Conservation (phyloP, 768 basidiomycete genomes). For the Suillus cothurnatus region DNA sequence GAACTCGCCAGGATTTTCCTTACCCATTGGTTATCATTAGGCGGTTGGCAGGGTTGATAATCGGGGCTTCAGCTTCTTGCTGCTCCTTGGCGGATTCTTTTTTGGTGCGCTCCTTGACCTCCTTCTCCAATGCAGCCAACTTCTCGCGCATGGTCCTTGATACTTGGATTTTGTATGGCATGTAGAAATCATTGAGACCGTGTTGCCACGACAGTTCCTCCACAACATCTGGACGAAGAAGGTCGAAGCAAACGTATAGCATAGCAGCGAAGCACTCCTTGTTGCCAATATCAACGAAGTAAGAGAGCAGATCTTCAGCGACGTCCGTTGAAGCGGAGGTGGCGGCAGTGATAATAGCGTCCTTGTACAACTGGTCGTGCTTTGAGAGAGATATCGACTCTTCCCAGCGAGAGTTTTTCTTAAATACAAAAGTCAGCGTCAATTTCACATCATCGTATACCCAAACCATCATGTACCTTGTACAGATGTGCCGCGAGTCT, state of each 20-base stretch:
- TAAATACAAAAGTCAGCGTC: background rate
- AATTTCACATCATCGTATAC: background rate
- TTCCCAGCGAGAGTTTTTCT: constrained; percentile 97
- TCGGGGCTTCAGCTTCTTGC: constrained; percentile 81
- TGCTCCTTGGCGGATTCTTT: constrained; percentile 90
- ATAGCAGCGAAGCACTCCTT: constrained; percentile 95
- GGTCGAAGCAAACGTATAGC: constrained; percentile 92
- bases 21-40: constrained; percentile 71
- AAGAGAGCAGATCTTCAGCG: constrained; percentile 91
- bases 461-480: constrained; percentile 58
- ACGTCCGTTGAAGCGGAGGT: constrained; percentile 84
- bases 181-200: constrained; percentile 94
- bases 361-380: constrained; percentile 96
- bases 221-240: constrained; percentile 90
- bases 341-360: constrained; percentile 92
- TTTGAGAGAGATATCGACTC: constrained; percentile 95
- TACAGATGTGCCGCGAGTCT: constrained; percentile 94
- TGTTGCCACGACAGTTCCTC: constrained; percentile 97
- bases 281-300: constrained; percentile 98
- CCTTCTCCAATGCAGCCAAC: constrained; percentile 82
- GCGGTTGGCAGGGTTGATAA: constrained; percentile 79
- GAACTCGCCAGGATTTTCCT: constrained; percentile 10
- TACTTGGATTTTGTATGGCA: constrained; percentile 93
- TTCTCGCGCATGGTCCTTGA: constrained; percentile 81
- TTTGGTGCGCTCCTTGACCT: constrained; percentile 84